phyloP scores from a whole-genome alignment of 768 basidiomycete species.

The Lactifluus subvellereus region DNA sequence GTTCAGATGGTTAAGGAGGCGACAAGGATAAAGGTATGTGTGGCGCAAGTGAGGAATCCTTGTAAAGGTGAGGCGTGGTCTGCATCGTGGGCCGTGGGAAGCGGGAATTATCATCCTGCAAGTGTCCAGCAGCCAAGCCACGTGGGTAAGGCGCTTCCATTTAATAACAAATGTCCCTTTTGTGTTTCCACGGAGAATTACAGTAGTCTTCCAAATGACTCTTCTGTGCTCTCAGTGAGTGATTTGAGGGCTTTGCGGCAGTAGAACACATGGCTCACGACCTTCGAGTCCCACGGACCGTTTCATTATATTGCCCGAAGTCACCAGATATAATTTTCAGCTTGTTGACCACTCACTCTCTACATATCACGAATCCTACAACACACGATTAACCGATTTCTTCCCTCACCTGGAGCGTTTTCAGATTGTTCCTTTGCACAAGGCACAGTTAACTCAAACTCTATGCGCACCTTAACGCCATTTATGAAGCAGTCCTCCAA shows the following conservation, averaged over 20 bases:
- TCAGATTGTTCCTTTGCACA: neutral
- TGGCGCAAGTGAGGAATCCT: neutral
- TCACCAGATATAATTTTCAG: neutral
- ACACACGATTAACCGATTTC: neutral
- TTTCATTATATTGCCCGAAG: too few relatives aligned
- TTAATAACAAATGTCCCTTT: too few relatives aligned
- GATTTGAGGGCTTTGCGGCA: too few relatives aligned
- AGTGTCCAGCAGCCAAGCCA: neutral
- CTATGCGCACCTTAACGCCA: too few relatives aligned
- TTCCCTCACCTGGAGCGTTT: neutral
- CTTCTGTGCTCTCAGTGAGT: too few relatives aligned
- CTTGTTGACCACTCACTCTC: neutral
- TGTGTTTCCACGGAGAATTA: too few relatives aligned
- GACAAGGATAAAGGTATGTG: neutral
- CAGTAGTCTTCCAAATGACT: too few relatives aligned
- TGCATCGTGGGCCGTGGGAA: conserved; percentile 19
- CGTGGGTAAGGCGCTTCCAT: too few relatives aligned
- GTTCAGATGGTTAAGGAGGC: neutral
- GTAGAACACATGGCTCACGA: too few relatives aligned
- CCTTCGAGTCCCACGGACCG: too few relatives aligned
- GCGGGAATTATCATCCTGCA: neutral
- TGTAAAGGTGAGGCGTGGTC: neutral
- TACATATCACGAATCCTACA: neutral
- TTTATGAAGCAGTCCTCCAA: neutral
- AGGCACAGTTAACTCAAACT: neutral